A percentile compares a stretch with the other conserved stretches of the same genome.
These are phyloP conservation scores for Aegilops longissima DNA, from an alignment of 176 grass and related monocot species.

Conservation along the genomic window DNA sequence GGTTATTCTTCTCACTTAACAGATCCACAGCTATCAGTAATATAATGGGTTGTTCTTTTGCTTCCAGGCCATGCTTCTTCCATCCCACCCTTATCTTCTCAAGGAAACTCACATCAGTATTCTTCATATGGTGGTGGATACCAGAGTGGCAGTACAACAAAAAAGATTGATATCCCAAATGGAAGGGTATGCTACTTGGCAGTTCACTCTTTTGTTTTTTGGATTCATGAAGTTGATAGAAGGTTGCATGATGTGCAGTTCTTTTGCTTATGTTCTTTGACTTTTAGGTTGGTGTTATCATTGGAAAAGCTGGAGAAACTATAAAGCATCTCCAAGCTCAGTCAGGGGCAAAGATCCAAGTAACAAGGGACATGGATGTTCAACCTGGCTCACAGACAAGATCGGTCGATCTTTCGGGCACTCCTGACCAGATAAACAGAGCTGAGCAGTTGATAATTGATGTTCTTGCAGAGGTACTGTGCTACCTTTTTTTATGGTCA, in stretches of 20 bases:
- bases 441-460: slow-evolving; percentile 88
- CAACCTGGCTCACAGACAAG: slow-evolving; percentile 69
- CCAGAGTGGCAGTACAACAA: slow-evolving; percentile 57
- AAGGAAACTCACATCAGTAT: slow-evolving; percentile 46
- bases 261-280: background rate
- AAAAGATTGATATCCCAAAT: slow-evolving; percentile 93
- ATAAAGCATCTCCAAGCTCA: slow-evolving; percentile 83
- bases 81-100: slow-evolving; percentile 59
- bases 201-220: background rate
- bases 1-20: background rate
- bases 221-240: background rate
- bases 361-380: slow-evolving; percentile 86
- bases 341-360: slow-evolving; percentile 95
- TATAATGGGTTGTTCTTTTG: slow-evolving; percentile 6
- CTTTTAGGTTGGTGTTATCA: slow-evolving; percentile 89
- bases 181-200: slow-evolving; percentile 51
- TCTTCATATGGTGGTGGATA: slow-evolving; percentile 77
- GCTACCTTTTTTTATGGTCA: background rate
- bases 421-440: slow-evolving; percentile 81
- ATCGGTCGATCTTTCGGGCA: slow-evolving; percentile 80
- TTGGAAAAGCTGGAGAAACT: slow-evolving; percentile 92
- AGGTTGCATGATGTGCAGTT: background rate
- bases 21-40: background rate
- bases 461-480: slow-evolving; percentile 81
- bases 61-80: slow-evolving; percentile 52